A percentile compares a stretch with the other conserved stretches of the same genome.
phyloP scores from a whole-genome alignment of 179 eudicot species.

The Beta lomatogona region DNA sequence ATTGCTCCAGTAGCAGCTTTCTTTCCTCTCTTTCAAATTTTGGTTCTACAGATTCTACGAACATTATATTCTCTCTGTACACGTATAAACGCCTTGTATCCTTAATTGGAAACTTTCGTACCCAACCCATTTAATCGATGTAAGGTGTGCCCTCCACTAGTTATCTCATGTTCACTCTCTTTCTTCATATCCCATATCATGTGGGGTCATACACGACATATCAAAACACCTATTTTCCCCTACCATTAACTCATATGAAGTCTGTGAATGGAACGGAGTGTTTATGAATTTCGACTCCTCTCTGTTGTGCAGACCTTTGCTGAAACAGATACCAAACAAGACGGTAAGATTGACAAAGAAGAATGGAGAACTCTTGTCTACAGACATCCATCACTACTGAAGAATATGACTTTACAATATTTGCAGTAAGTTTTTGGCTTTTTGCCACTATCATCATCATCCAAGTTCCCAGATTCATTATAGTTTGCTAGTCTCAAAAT shows the following conservation, averaged over 20 bases:
- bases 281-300: neutral
- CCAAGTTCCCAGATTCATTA: neutral
- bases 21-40: neutral
- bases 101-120: too few species aligned
- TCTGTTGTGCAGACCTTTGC: slow-evolving; percentile 73
- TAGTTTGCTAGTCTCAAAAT: neutral
- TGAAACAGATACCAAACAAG: slow-evolving; percentile 99
- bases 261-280: too few species aligned
- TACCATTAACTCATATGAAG: too few species aligned
- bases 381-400: slow-evolving; percentile 85
- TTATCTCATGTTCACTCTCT: too few species aligned
- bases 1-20: neutral
- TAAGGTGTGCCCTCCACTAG: too few species aligned
- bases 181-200: too few species aligned
- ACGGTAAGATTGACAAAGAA: slow-evolving; percentile 97
- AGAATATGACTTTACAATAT: slow-evolving; percentile 96
- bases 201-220: too few species aligned
- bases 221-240: too few species aligned
- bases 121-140: too few species aligned
- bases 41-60: neutral
- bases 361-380: slow-evolving; percentile 94
- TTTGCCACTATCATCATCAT: neutral
- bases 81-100: too few species aligned
- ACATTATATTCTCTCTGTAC: neutral
- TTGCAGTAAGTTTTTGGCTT: slow-evolving; percentile 65